These are phyloP conservation scores for Neocatenulostroma microsporum DNA, from an alignment of 2,329 filamentous ascomycete species.

Conservation along the genomic window DNA sequence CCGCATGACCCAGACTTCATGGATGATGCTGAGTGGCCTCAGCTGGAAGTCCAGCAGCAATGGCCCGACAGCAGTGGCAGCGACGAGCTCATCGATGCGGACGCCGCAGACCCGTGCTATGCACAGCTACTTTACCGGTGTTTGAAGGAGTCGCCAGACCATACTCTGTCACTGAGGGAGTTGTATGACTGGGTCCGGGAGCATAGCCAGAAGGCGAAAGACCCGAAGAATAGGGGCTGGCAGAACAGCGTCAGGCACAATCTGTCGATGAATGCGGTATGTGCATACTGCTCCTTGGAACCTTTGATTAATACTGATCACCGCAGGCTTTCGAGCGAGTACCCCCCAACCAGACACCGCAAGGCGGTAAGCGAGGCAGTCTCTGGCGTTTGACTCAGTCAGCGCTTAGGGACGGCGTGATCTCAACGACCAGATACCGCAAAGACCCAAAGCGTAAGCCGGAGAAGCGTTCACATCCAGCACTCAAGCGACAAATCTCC, in stretches of 20 bases:
- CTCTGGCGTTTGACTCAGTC: constrained; percentile 74
- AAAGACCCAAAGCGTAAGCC: constrained; percentile 40
- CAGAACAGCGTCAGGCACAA: constrained; percentile 95
- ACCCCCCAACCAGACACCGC: constrained; percentile 33
- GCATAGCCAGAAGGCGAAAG: constrained; percentile 67
- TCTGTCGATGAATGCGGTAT: constrained; percentile 87
- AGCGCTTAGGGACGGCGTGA: constrained; percentile 62
- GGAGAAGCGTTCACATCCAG: constrained; percentile 21
- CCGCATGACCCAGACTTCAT: constrained; percentile 5
- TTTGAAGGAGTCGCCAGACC: constrained; percentile 57
- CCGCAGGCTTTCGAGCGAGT: constrained; percentile 50
- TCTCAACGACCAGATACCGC: constrained; percentile 66
- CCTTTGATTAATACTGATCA: constrained; percentile 12
- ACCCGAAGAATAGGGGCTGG: constrained; percentile 59
- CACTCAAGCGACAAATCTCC: constrained; percentile 36
- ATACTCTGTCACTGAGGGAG: constrained; percentile 71
- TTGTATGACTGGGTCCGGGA: constrained; percentile 86
- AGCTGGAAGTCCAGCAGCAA: neutral
- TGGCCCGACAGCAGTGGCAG: constrained; percentile 5
- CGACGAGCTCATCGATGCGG: constrained; percentile 12
- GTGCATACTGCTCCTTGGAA: too few relatives aligned
- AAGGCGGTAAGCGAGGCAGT: constrained; percentile 56
- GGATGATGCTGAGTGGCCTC: constrained; percentile 6
- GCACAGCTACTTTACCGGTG: constrained; percentile 73
- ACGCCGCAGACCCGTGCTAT: constrained; percentile 45